Evolutionary conservation across 2,329 filamentous ascomycete genomes (phyloP).

Genomic region (Malbranchea zuffiana): DNA sequence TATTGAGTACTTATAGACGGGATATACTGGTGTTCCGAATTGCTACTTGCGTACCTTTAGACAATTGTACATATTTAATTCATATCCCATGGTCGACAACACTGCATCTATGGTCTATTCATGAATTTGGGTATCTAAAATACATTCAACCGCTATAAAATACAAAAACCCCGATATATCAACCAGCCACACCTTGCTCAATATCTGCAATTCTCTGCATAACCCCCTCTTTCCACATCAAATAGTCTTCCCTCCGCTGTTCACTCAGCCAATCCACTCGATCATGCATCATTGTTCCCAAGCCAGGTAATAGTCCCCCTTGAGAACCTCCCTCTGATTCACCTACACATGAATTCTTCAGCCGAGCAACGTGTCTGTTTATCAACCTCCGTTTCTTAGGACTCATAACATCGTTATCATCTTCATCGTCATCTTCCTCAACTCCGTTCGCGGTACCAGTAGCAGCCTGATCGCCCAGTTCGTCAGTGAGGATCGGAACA

Average conservation of each 20-base stretch:
- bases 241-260: conserved; percentile 32
- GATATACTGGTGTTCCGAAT: neutral
- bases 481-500: conserved; percentile 25
- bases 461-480: conserved; percentile 8
- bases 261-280: conserved; percentile 38
- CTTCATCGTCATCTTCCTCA: conserved; percentile 16
- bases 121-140: too few species aligned
- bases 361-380: conserved; percentile 14
- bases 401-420: conserved; percentile 22
- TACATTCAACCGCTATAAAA: too few species aligned
- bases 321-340: neutral
- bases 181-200: conserved; percentile 15
- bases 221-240: conserved; percentile 35
- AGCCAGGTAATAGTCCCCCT: conserved; percentile 34
- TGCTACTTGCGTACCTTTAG: neutral
- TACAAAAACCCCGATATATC: too few species aligned
- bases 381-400: conserved; percentile 20
- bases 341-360: conserved; percentile 11
- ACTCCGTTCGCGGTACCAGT: conserved; percentile 3
- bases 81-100: too few species aligned
- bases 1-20: conserved; percentile 45
- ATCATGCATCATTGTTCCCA: conserved; percentile 43
- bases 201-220: conserved; percentile 29
- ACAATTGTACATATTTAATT: too few species aligned
- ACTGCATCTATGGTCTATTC: too few species aligned